phyloP scores from a whole-genome alignment of 352 stramenopile species.

The Pythium folliculosum region DNA sequence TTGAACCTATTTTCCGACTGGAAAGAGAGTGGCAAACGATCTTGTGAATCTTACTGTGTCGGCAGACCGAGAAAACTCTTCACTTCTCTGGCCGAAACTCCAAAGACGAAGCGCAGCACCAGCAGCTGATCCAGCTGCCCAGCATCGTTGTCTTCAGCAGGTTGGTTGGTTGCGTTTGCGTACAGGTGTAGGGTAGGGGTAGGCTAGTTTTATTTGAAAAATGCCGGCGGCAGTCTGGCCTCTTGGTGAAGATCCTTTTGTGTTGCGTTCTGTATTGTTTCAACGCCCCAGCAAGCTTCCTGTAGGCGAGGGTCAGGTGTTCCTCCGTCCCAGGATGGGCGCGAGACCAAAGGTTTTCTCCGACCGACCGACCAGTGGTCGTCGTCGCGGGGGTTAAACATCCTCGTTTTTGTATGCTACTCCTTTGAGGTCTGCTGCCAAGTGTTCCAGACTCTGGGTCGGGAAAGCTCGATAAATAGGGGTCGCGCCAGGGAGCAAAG shows the following conservation, averaged over 20 bases:
- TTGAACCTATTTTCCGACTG: too few species aligned
- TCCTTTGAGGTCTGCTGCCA: conserved; percentile 7
- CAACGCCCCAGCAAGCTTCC: not conserved
- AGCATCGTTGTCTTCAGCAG: conserved; percentile 15
- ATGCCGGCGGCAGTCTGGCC: too few species aligned
- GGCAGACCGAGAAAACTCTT: not conserved
- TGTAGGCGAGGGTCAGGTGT: not conserved
- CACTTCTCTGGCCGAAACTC: not conserved
- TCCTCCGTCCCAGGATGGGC: conserved; percentile 11
- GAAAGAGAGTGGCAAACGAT: too few species aligned
- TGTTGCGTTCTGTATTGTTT: conserved; percentile 35
- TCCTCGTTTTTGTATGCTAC: conserved; percentile 24
- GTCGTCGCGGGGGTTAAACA: conserved; percentile 27
- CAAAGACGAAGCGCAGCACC: not conserved
- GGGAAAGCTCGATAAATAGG: not conserved
- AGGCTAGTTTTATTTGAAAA: conserved; percentile 15
- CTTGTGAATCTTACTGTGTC: not conserved
- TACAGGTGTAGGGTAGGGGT: conserved; percentile 23
- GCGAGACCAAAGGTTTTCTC: not conserved
- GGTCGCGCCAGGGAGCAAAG: not conserved
- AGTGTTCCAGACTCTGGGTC: conserved; percentile 6
- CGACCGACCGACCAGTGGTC: conserved; percentile 32
- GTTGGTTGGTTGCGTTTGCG: conserved; percentile 30
- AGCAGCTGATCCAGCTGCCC: too few species aligned
- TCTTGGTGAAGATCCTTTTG: not conserved